Percentiles rank a stretch among this genome's conserved stretches.
Evolutionary conservation across 257 asterid genomes (phyloP).

Genomic region (Gynochthodes officinalis): DNA sequence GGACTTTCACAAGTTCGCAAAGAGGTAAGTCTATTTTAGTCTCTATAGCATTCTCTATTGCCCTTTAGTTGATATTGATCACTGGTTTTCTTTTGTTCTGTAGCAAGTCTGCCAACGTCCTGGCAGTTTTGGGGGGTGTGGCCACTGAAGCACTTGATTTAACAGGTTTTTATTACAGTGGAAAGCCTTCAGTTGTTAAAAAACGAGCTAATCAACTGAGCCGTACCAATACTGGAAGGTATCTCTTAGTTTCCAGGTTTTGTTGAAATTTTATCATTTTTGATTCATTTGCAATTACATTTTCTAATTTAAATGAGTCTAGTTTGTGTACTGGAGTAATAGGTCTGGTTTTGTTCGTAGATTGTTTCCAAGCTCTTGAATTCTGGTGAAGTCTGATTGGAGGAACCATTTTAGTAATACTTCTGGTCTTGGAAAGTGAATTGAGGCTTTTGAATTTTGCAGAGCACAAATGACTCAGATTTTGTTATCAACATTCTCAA

Average conservation of each 20-base stretch:
- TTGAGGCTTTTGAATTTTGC: background rate
- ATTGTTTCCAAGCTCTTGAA: background rate
- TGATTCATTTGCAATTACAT: background rate
- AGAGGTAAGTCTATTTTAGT: slow-evolving; percentile 52
- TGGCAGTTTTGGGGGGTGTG: slow-evolving; percentile 97
- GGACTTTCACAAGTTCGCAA: slow-evolving; percentile 99
- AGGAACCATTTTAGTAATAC: background rate
- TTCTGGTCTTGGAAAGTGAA: background rate
- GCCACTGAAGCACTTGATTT: slow-evolving; percentile 97
- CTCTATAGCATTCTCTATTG: slow-evolving; percentile 9
- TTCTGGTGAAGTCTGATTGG: background rate
- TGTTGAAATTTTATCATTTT: background rate
- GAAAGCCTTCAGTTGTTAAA: slow-evolving; percentile 62
- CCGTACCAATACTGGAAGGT: slow-evolving; percentile 88
- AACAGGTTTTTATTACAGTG: slow-evolving; percentile 91
- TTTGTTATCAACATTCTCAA: background rate
- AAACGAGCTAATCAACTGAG: slow-evolving; percentile 54
- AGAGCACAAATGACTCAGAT: background rate
- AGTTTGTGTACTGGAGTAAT: background rate
- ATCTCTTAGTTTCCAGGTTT: slow-evolving; percentile 12
- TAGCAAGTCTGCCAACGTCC: slow-evolving; percentile 98
- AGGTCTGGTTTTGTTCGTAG: background rate
- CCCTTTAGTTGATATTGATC: slow-evolving; percentile 29
- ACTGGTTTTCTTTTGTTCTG: slow-evolving; percentile 28
- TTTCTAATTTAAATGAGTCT: background rate